Evolutionary conservation across 495 filamentous ascomycete species (phyloP).

Genomic region (Penicillium samsonianum): DNA sequence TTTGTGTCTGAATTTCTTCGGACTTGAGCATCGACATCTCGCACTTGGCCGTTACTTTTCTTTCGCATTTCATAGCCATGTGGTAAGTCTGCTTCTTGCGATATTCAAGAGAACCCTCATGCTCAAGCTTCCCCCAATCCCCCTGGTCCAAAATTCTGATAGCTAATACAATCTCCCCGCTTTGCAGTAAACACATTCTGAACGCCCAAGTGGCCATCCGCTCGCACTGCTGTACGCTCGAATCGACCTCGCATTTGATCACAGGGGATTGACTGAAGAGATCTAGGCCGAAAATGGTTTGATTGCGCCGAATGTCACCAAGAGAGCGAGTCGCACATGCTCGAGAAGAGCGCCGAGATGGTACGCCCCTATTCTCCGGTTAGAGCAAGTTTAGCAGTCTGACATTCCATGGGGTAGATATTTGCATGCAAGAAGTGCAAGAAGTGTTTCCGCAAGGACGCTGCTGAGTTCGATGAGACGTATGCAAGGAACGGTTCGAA

Average conservation of each 20-base stretch:
- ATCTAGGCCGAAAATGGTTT: slow-evolving; percentile 89
- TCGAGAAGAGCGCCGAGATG: slow-evolving; percentile 83
- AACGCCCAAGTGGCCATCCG: slow-evolving; percentile 98
- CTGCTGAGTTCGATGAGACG: slow-evolving; percentile 86
- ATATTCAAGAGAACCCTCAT: slow-evolving; percentile 1
- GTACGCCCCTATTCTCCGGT: slow-evolving; percentile 34
- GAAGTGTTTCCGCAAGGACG: slow-evolving; percentile 95
- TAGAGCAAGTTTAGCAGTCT: background rate
- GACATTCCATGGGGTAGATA: slow-evolving; percentile 33
- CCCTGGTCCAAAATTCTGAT: slow-evolving; percentile 2
- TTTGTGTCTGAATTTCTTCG: slow-evolving; percentile 27
- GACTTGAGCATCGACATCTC: slow-evolving; percentile 13
- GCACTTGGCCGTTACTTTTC: slow-evolving; percentile 5
- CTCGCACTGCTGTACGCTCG: slow-evolving; percentile 80
- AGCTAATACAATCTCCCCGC: slow-evolving; percentile 16
- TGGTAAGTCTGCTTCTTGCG: slow-evolving; percentile 52
- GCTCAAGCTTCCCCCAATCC: background rate
- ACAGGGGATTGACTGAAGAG: slow-evolving; percentile 12
- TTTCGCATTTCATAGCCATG: slow-evolving; percentile 19
- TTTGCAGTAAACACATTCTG: slow-evolving; percentile 84
- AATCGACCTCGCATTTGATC: background rate
- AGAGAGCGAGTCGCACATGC: slow-evolving; percentile 73
- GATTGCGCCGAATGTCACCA: slow-evolving; percentile 95
- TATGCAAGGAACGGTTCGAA: slow-evolving; percentile 26
- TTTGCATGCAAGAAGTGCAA: slow-evolving; percentile 99